Evolutionary conservation across 2,329 filamentous ascomycete genomes (phyloP), one percentile per base, ranked within the genome.

Genomic region (Talaromyces sp.): DNA sequence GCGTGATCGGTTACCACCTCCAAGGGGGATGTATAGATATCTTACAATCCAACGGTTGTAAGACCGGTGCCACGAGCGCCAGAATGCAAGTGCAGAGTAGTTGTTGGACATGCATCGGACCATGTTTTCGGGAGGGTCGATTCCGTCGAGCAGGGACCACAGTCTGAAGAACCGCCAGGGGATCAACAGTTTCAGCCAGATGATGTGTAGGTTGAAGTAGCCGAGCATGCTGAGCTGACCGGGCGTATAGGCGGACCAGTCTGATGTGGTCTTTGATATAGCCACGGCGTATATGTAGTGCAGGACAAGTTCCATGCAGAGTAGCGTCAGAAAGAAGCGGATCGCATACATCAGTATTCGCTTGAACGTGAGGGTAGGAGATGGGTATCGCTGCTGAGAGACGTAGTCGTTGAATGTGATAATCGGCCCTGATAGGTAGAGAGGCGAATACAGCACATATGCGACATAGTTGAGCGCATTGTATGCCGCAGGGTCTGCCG

Each of bases 91-190:
- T 0, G 91, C 89, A 65, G 89, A 92, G 79, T 92, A 97, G 74
- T 97, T 97, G 79, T 99, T 87, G 70, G 88, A 92, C 77, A 97
- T 91, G 76, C 95, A 99, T 66, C 94, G 90, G 58, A 97, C 85
- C 91, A 99, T 97, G 78, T 99, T 99, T 77, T 99, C 94, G 0
- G 94, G 93, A 0, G 94, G 91, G 70, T 99, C 94, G 66, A 99
- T 86, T 63, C 90, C 91, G 72, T 99, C 94, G 17, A 92, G 72
- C 3, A 99, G 83, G 0, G 91, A 83, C 94, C 94, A 99, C n/a
- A 99, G 85, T 4, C 95, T 90, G 84, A 97, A 97, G 74, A 97
- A 88, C n/a, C 94, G 89, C 92, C 93, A 99, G 0, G 94, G 94
- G 8, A 99, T 85, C 4, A 99, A 86, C 1, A 64, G 86, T 74